phyloP scores from a whole-genome alignment of 2,329 filamentous ascomycete genomes.

The Bipolaris cookei region DNA sequence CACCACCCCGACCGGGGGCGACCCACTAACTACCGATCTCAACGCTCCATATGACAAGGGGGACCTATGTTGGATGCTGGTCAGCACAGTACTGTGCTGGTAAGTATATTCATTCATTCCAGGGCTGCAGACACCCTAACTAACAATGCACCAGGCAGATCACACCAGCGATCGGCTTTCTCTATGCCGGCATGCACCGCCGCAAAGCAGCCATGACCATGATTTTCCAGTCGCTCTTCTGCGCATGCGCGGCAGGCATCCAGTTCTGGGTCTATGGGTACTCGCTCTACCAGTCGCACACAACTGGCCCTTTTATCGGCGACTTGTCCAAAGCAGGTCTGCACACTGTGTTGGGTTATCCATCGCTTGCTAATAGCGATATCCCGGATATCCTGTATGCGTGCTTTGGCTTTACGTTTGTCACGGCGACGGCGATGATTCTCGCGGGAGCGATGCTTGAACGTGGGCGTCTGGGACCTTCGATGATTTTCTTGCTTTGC shows the following conservation, averaged over 20 bases:
- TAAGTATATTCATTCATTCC: slow-evolving; percentile 5
- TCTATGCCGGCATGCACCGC: slow-evolving; percentile 46
- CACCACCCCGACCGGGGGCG: slow-evolving; percentile 51
- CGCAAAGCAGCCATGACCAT: slow-evolving; percentile 51
- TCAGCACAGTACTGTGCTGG: slow-evolving; percentile 41
- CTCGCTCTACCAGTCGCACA: slow-evolving; percentile 51
- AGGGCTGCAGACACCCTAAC: not conserved
- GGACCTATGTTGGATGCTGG: slow-evolving; percentile 54
- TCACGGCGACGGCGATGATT: slow-evolving; percentile 44
- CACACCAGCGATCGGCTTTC: slow-evolving; percentile 44
- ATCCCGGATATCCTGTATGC: slow-evolving; percentile 46
- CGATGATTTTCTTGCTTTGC: slow-evolving; percentile 44
- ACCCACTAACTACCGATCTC: slow-evolving; percentile 54
- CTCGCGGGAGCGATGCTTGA: slow-evolving; percentile 45
- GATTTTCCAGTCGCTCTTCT: slow-evolving; percentile 58
- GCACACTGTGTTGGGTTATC: slow-evolving; percentile 39
- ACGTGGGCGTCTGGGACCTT: slow-evolving; percentile 38
- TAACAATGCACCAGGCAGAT: slow-evolving; percentile 33
- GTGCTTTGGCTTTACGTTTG: slow-evolving; percentile 46
- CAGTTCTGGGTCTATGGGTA: slow-evolving; percentile 59
- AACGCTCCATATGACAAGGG: slow-evolving; percentile 57
- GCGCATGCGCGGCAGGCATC: slow-evolving; percentile 54
- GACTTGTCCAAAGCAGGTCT: slow-evolving; percentile 41
- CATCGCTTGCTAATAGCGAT: slow-evolving; percentile 41
- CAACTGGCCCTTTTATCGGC: slow-evolving; percentile 37